Percentiles rank a stretch among this genome's conserved stretches.
These are phyloP conservation scores for Tilletia setariae DNA, from an alignment of 1,284 basidiomycete genomes.

Conservation along the genomic window DNA sequence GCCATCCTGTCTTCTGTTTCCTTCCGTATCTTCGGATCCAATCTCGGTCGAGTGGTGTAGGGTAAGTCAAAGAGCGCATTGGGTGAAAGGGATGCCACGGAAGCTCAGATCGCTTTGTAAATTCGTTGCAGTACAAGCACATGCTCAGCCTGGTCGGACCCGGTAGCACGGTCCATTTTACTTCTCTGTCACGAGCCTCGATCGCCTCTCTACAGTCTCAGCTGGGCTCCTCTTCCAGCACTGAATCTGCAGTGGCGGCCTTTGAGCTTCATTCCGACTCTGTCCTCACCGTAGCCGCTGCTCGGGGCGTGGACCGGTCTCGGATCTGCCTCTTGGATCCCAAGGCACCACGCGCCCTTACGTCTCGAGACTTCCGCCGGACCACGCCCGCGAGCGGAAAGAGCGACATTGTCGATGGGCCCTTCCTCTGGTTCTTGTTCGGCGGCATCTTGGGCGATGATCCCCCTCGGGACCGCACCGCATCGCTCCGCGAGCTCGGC, in stretches of 20 bases:
- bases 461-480: conserved; percentile 77
- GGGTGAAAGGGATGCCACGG: too few species aligned
- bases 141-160: conserved; percentile 75
- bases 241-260: conserved; percentile 41
- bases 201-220: conserved; percentile 62
- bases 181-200: conserved; percentile 72
- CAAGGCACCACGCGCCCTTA: conserved; percentile 37
- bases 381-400: conserved; percentile 17
- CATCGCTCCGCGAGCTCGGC: conserved; percentile 77
- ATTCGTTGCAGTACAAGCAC: conserved; percentile 61
- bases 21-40: neutral
- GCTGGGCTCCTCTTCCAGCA: conserved; percentile 51
- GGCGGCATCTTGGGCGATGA: conserved; percentile 70
- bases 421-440: conserved; percentile 45
- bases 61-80: too few species aligned
- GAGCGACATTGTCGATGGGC: conserved; percentile 55
- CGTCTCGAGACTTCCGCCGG: conserved; percentile 34
- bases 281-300: conserved; percentile 67
- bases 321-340: conserved; percentile 46
- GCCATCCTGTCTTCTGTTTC: neutral
- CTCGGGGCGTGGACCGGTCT: conserved; percentile 60
- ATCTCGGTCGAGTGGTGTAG: neutral
- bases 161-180: conserved; percentile 70
- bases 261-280: conserved; percentile 65
- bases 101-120: neutral